Evolutionary conservation across 129 eudicot genomes (phyloP), one percentile per base, ranked within the genome.

Genomic region (Erigeron canadensis): DNA sequence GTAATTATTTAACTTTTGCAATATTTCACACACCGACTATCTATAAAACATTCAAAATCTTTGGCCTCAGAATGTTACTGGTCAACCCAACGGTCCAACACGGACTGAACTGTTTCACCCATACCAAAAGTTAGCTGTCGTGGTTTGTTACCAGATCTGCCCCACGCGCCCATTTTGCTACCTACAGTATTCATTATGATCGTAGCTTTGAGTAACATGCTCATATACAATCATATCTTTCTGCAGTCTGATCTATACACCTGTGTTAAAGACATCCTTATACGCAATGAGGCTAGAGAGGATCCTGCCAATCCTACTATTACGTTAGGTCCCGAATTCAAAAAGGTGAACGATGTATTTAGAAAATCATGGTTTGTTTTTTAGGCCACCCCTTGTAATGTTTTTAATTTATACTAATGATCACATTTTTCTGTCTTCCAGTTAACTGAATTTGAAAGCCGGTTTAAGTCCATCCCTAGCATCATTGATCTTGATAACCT

Each of bases 381-480:
- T 34, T 12, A 34, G 28, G 10, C 43, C 65, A 28, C 65, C 42
- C 13, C 28, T 37, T 37, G 12, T 28, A 6, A 21, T 60, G 41
- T 34, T 60, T 60, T 6, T 13, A 13, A 34, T 37, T 5, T 60
- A 4, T 10, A 11, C 15, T 22, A 6, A 60, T 60, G 41, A 23
- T 7, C 5, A 60, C 15, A 4, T 8, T 21, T 8, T 10, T 17
- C 28, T 34, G 10, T 61, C 22, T 50, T 69, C 46, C 81, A 94
- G 98, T 92, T 95, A 63, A 88, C 82, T 10, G 74, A 81, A 74
- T 95, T 90, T 83, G 77, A 90, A 67, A 80, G 80, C 48, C 94
- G 97, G n/a, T 90, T 95, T 85, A 88, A 95, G 88, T 86, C 99
- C 5, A 95, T 90, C 56, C 99, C 99, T 23, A 90, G 99, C 74